A percentile compares a stretch with the other conserved stretches of the same genome.
Conservation (phyloP, 768 basidiomycete genomes). For the Punctularia strigosozonata region DNA sequence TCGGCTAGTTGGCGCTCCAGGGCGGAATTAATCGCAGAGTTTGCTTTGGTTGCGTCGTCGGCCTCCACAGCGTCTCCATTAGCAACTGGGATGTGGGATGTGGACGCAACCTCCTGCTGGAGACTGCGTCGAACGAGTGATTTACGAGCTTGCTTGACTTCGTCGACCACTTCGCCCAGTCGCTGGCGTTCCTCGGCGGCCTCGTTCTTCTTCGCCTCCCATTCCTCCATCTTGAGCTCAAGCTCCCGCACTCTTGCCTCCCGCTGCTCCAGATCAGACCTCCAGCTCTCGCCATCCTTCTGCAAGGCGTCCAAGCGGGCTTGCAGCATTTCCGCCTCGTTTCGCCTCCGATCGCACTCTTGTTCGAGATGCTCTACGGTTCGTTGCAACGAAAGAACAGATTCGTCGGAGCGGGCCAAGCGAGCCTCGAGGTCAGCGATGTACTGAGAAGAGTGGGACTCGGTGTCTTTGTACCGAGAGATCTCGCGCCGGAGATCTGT, state of each 20-base stretch:
- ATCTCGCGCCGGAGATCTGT: constrained; percentile 81
- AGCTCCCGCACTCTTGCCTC: constrained; percentile 67
- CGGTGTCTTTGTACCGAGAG: constrained; percentile 60
- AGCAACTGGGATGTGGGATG: no score
- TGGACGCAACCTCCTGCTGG: constrained; percentile 1
- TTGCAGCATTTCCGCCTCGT: constrained; percentile 62
- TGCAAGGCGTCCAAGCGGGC: constrained; percentile 56
- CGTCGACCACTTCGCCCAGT: constrained; percentile 54
- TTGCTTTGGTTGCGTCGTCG: constrained; percentile 6
- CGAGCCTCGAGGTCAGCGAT: constrained; percentile 81
- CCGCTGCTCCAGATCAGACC: constrained; percentile 72
- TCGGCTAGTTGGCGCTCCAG: constrained; percentile 56
- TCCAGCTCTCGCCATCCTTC: constrained; percentile 71
- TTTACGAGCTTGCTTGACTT: constrained; percentile 59
- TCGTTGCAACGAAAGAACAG: constrained; percentile 52
- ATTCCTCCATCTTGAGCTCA: constrained; percentile 68
- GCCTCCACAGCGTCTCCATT: neutral
- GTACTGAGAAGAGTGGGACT: constrained; percentile 63
- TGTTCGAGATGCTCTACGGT: constrained; percentile 68
- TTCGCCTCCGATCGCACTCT: constrained; percentile 63
- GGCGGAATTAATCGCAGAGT: no score
- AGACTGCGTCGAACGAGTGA: constrained; percentile 26
- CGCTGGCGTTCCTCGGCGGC: constrained; percentile 56
- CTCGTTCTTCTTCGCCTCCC: constrained; percentile 61
- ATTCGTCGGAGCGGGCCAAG: constrained; percentile 68